Evolutionary conservation across 2,329 filamentous ascomycete species (phyloP), one percentile per base, ranked within the genome.

Genomic region (Penicillium sp.): DNA sequence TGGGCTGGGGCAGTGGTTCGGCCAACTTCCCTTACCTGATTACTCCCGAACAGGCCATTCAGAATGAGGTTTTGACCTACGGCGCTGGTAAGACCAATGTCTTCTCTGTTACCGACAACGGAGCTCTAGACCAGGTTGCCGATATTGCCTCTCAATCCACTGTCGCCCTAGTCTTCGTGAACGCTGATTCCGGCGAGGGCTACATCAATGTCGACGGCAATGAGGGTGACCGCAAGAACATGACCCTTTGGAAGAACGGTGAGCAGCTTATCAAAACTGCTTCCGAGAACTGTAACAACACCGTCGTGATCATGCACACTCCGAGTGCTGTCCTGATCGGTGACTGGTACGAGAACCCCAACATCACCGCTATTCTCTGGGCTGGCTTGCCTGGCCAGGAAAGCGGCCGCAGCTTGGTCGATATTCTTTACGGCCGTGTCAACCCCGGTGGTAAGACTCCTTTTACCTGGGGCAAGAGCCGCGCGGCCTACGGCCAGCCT

Each of bases 301-400:
- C 89, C 10, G 85, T 97, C 49, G 87, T 97, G 13, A 81, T 96
- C 47, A 85, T 97, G 49, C 91, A 97, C 73, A 89, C 86, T 1
- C 80, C 84, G 3, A 89, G 89, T 0, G 82, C 90, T 0, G 86
- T 94, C 4, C 72, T 94, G 0, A 70, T 96, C 20, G 80, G 82
- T 10, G 80, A 87, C 39, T 76, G 73, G 70, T 68, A 74, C 27
- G 61, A 72, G 46, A 68, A 85, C 59, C 78, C 80, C 3, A 88
- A 87, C 60, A 78, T 91, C 53, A 86, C 84, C 40, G 86, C 83
- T 29, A 84, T 90, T 46, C 73, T 89, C 14, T 89, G 84, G 78
- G 85, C 85, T 37, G 85, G 85, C 58, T 73, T 89, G 34, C 85
- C 85, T 0, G 85, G 85, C 24, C 81, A 89, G 60, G 84, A 90